phyloP scores from a whole-genome alignment of 768 basidiomycete genomes.

The Gelatoporia subvermispora region DNA sequence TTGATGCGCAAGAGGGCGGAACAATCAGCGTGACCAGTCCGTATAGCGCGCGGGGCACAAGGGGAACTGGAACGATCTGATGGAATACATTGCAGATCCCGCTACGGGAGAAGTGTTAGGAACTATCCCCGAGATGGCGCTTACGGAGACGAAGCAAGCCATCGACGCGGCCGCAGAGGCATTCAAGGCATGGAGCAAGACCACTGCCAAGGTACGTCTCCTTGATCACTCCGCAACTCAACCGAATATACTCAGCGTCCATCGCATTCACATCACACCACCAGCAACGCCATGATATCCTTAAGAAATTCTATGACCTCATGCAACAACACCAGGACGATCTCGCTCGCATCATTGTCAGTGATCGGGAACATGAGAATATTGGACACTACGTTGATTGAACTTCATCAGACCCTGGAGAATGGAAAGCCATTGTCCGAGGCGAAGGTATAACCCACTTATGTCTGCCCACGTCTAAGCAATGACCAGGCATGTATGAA shows the following conservation, averaged over 20 bases:
- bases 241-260: neutral
- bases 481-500: neutral
- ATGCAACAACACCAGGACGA: constrained; percentile 87
- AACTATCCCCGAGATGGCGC: constrained; percentile 83
- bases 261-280: no score
- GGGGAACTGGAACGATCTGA: neutral
- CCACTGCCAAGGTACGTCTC: constrained; percentile 73
- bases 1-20: constrained; percentile 69
- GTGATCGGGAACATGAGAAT: no score
- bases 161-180: constrained; percentile 78
- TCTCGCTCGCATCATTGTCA: constrained; percentile 77
- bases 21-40: constrained; percentile 74
- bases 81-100: constrained; percentile 55
- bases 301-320: constrained; percentile 72
- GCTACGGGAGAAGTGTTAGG: constrained; percentile 82
- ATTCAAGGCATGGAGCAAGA: constrained; percentile 81
- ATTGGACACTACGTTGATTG: neutral
- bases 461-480: no score
- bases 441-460: constrained; percentile 60
- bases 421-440: constrained; percentile 91
- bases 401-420: constrained; percentile 69
- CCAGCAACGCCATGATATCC: constrained; percentile 79
- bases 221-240: neutral
- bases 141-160: constrained; percentile 78
- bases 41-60: constrained; percentile 19